Percentiles rank a stretch among this genome's conserved stretches.
These are phyloP conservation scores for Clonostachys sp. DNA, from an alignment of 2,329 filamentous ascomycete species.

Conservation along the genomic window DNA sequence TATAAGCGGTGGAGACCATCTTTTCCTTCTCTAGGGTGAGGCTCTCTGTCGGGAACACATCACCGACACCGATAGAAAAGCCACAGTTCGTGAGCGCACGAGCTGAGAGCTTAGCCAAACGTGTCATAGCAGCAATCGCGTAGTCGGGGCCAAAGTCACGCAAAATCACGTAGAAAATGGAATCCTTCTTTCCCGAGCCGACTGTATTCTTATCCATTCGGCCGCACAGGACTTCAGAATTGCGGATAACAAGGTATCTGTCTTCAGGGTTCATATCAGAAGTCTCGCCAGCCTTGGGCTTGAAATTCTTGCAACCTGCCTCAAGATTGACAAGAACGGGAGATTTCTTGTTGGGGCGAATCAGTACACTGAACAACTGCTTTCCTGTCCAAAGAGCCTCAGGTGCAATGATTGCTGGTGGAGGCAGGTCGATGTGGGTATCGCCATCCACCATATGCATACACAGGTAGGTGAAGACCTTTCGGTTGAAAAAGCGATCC, in stretches of 20 bases:
- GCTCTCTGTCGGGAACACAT: conserved; percentile 77
- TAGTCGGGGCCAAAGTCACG: conserved; percentile 90
- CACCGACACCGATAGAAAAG: conserved; percentile 93
- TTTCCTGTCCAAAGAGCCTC: conserved; percentile 93
- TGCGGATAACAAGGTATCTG: conserved; percentile 86
- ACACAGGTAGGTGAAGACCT: conserved; percentile 83
- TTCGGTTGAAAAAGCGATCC: conserved; percentile 86
- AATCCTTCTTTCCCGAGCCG: conserved; percentile 96
- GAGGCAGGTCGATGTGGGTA: conserved; percentile 76
- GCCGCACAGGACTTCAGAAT: conserved; percentile 96
- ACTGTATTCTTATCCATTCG: conserved; percentile 97
- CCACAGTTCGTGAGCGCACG: conserved; percentile 84
- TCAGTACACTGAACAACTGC: conserved; percentile 86
- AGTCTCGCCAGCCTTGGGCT: conserved; percentile 47
- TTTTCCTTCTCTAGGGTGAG: conserved; percentile 70
- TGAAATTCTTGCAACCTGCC: conserved; percentile 82
- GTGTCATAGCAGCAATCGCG: conserved; percentile 88
- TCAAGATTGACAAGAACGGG: conserved; percentile 87
- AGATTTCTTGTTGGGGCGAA: conserved; percentile 83
- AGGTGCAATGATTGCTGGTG: conserved; percentile 82
- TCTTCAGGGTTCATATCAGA: conserved; percentile 82
- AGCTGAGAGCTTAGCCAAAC: conserved; percentile 85
- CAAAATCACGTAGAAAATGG: conserved; percentile 93
- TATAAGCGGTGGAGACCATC: conserved; percentile 75
- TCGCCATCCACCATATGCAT: conserved; percentile 88